Base-by-base conservation (phyloP, 1,284 basidiomycete genomes). In the Singerocomus inundabilis region DNA sequence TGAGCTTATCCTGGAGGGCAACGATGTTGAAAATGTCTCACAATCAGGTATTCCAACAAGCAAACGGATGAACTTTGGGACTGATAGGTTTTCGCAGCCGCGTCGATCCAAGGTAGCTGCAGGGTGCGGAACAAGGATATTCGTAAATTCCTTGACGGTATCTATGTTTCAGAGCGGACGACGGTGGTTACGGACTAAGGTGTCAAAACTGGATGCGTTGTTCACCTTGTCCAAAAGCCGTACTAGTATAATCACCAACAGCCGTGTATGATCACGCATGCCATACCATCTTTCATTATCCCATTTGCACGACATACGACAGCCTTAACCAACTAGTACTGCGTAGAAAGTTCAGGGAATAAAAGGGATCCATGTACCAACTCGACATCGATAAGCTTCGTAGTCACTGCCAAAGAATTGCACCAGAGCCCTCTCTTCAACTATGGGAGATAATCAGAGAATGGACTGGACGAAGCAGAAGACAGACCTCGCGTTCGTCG, bases 91-190 rank as follows among this genome's bases (percentile, higher is more conserved):
- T 34, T 38, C 53, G 4, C 55, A 91, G 94, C 95, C 54, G 95
- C 94, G 44, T 91, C 91, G 39, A 97, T 98, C 71, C 95, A 97
- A 72, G 93, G 93, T 63, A 79, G 88, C 56, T 95, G 92, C 78
- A 84, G 88, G 59, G 94, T 98, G 66, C 89, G 92, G 73, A 93
- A 97, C 86, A 98, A 98, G 81, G 94, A 98, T 80, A 95, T 95
- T 75, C 91, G 92, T 71, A 94, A 96, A 80, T 91, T 91, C 77
- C 75, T 91, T 70, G 88, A 91, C 62, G 88, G 88, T 76, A 86
- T 98, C 78, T 98, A 98, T 72, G 92, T 94, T 58, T 93, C 93
- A 35, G 88, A 88, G 66, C 90, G 85, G 79, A 81, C 81, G 55
- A 83, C 84, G 30, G 78, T 89, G 57, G 53, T 68, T 31, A 65